Evolutionary conservation across 352 stramenopile species (phyloP).

Genomic region (Pythium angustatum): DNA sequence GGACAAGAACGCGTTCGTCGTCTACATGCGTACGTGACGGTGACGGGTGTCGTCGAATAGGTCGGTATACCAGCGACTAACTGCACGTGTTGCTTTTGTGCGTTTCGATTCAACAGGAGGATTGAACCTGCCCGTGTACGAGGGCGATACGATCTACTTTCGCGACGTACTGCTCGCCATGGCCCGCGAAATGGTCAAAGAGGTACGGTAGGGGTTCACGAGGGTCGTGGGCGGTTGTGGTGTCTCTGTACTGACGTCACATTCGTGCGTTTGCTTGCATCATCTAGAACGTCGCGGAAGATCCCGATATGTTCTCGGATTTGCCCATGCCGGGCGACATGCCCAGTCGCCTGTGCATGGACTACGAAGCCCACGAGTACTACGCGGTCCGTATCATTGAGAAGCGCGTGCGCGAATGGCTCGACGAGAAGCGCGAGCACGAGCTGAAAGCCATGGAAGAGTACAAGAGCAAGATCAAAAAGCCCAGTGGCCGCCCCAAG

Average conservation of each 20-base stretch:
- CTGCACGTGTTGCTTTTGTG: too few relatives aligned
- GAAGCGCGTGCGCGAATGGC: slow-evolving; percentile 53
- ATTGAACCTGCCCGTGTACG: slow-evolving; percentile 80
- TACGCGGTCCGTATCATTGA: slow-evolving; percentile 67
- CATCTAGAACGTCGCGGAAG: slow-evolving; percentile 24
- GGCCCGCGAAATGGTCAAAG: slow-evolving; percentile 79
- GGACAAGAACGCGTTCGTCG: slow-evolving; percentile 50
- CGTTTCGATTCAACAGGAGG: too few relatives aligned
- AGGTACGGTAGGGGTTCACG: slow-evolving; percentile 38
- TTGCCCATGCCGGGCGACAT: slow-evolving; percentile 41
- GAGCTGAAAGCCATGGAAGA: slow-evolving; percentile 77
- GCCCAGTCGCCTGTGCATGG: slow-evolving; percentile 40
- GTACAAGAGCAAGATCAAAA: slow-evolving; percentile 89
- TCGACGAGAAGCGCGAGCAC: slow-evolving; percentile 67
- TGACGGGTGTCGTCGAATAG: slow-evolving; percentile 6
- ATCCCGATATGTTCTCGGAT: slow-evolving; percentile 48
- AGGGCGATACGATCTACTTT: slow-evolving; percentile 84
- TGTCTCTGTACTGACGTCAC: neutral
- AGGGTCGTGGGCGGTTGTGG: neutral
- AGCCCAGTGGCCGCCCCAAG: slow-evolving; percentile 69
- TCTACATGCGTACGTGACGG: slow-evolving; percentile 53
- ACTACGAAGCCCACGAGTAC: slow-evolving; percentile 70
- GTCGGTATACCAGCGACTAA: too few relatives aligned
- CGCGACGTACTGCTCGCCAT: slow-evolving; percentile 84
- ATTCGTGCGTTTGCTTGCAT: neutral